Percentiles rank a stretch among this genome's conserved stretches.
Conservation (phyloP, 1,284 basidiomycete genomes). For the Heterobasidion occidentale region DNA sequence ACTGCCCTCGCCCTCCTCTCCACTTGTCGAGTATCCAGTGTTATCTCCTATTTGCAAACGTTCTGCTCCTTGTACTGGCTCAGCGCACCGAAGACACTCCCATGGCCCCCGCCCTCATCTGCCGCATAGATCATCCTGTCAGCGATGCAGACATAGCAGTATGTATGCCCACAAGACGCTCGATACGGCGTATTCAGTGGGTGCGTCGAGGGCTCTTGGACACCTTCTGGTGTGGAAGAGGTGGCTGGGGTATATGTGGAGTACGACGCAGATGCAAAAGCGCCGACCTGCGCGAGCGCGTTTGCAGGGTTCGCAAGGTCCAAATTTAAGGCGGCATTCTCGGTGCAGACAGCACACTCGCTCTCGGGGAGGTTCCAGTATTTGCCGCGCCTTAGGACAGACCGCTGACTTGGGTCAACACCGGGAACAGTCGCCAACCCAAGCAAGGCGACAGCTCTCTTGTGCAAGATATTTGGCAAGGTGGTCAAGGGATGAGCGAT, state of each 20-base stretch:
- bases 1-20: constrained; percentile 28
- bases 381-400: constrained; percentile 32
- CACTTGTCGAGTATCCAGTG: constrained; percentile 10
- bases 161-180: constrained; percentile 73
- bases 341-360: constrained; percentile 75
- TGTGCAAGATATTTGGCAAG: constrained; percentile 30
- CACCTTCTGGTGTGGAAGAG: constrained; percentile 5
- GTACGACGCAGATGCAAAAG: constrained; percentile 1
- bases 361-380: constrained; percentile 56
- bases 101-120: constrained; percentile 61
- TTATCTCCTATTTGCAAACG: constrained; percentile 18
- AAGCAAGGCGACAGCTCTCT: constrained; percentile 3
- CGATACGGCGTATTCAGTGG: constrained; percentile 68
- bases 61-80: constrained; percentile 49
- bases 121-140: constrained; percentile 69
- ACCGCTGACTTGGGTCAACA: constrained; percentile 18
- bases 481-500: constrained; percentile 23
- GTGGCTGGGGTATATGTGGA: constrained; percentile 1
- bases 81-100: constrained; percentile 76
- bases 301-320: constrained; percentile 46
- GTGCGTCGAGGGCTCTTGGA: constrained; percentile 40
- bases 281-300: constrained; percentile 34
- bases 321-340: constrained; percentile 58
- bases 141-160: constrained; percentile 85
- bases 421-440: constrained; percentile 2